Conservation (phyloP, 2,329 filamentous ascomycete species). For the Acephala macrosclerotiorum region DNA sequence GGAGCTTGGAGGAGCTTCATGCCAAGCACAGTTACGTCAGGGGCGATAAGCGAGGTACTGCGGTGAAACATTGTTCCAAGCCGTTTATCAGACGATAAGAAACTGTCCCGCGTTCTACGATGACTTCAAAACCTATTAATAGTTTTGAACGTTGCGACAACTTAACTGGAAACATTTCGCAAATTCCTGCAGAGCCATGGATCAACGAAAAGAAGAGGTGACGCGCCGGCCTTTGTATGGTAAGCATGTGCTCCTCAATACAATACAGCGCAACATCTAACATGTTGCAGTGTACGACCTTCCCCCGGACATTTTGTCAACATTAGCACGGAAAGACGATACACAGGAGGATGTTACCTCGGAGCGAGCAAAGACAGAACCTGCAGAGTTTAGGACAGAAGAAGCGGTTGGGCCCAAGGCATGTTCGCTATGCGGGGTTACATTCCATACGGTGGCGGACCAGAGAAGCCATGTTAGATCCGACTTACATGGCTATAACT, state of each 20-base stretch:
- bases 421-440: conserved; percentile 80
- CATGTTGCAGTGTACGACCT: conserved; percentile 42
- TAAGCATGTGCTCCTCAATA: conserved; percentile 29
- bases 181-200: conserved; percentile 33
- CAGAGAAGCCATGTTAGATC: conserved; percentile 88
- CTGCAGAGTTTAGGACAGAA: conserved; percentile 47
- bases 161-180: neutral
- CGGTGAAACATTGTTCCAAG: conserved; percentile 15
- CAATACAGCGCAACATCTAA: conserved; percentile 22
- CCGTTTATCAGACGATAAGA: conserved; percentile 26
- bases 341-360: conserved; percentile 38
- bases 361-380: conserved; percentile 36
- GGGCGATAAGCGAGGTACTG: neutral
- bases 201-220: conserved; percentile 47
- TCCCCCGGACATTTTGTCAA: conserved; percentile 46
- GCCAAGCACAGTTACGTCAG: conserved; percentile 14
- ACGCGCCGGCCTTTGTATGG: conserved; percentile 49
- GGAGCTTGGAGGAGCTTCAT: neutral
- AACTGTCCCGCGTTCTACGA: conserved; percentile 2
- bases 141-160: neutral
- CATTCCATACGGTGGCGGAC: conserved; percentile 77
- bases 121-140: neutral
- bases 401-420: conserved; percentile 70
- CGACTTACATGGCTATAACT: conserved; percentile 91
- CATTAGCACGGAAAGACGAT: conserved; percentile 43